phyloP scores from a whole-genome alignment of 352 stramenopile species.

The Globisporangium paddicum region DNA sequence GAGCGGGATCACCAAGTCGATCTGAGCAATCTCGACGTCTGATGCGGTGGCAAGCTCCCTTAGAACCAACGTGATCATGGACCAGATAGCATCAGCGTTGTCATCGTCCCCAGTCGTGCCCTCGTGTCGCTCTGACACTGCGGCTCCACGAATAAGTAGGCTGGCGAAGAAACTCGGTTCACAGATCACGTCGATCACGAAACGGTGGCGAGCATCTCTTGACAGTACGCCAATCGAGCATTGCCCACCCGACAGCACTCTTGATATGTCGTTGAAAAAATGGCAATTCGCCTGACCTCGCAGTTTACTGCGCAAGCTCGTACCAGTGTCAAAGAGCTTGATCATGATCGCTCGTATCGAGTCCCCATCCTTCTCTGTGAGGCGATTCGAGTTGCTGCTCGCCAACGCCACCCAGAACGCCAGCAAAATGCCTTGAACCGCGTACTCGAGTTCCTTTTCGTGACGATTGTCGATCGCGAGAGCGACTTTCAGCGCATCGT shows the following conservation, averaged over 20 bases:
- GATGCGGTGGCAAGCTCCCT: conserved; percentile 14
- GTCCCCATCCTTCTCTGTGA: conserved; percentile 10
- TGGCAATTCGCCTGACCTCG: not conserved
- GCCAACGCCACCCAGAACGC: conserved; percentile 19
- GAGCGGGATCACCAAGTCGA: conserved; percentile 31
- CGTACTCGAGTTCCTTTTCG: not conserved
- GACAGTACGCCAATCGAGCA: not conserved
- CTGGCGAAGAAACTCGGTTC: conserved; percentile 20
- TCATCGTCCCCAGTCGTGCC: not conserved
- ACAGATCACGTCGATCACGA: conserved; percentile 22
- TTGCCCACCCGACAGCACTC: conserved; percentile 14
- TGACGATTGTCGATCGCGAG: conserved; percentile 18
- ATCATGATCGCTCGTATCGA: conserved; percentile 22
- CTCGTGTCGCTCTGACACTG: not conserved
- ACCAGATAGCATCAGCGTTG: conserved; percentile 22
- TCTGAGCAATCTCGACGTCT: conserved; percentile 13
- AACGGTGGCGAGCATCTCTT: conserved; percentile 9
- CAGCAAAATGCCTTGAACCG: conserved; percentile 2
- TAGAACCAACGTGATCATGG: conserved; percentile 20
- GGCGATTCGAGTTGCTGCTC: not conserved
- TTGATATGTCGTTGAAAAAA: conserved; percentile 15
- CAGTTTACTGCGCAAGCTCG: no score
- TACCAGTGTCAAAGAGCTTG: conserved; percentile 10
- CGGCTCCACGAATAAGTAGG: conserved; percentile 20
- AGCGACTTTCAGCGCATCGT: conserved; percentile 23